Conservation (phyloP, 129 eudicot genomes). For the Heracleum sosnowskyi region DNA sequence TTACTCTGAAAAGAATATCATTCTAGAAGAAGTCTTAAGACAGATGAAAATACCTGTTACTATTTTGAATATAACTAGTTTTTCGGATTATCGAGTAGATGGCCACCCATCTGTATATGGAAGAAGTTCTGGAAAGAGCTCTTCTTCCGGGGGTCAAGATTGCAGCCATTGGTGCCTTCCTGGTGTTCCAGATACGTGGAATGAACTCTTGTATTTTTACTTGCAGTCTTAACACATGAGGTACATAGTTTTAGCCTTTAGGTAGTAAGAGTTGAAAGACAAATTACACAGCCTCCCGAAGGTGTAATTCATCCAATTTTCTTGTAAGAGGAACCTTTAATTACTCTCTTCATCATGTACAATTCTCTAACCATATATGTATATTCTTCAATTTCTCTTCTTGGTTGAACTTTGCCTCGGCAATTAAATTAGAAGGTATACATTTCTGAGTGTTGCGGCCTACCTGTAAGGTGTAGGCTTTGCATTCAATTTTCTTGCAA, state of each 20-base stretch:
- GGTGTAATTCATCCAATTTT: too few species aligned
- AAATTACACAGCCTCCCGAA: too few species aligned
- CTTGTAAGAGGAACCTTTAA: too few species aligned
- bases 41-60: slow-evolving; percentile 66
- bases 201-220: slow-evolving; percentile 57
- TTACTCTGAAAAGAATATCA: slow-evolving; percentile 41
- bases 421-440: too few species aligned
- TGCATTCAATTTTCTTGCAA: too few species aligned
- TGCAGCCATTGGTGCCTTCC: slow-evolving; percentile 99
- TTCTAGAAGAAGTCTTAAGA: slow-evolving; percentile 45
- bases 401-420: too few species aligned
- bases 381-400: too few species aligned
- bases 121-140: slow-evolving; percentile 26
- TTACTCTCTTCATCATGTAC: too few species aligned
- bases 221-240: slow-evolving; percentile 27
- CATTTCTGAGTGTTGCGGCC: too few species aligned
- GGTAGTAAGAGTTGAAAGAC: too few species aligned
- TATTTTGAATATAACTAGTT: slow-evolving; percentile 47
- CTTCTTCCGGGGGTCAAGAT: slow-evolving; percentile 51
- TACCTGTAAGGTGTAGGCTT: too few species aligned
- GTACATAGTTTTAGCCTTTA: slow-evolving; percentile 8
- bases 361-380: too few species aligned
- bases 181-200: slow-evolving; percentile 96
- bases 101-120: slow-evolving; percentile 93
- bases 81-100: slow-evolving; percentile 83